Evolutionary conservation across 2,329 filamentous ascomycete species (phyloP), one percentile per base, ranked within the genome.

Genomic region (Penicillium sp.): DNA sequence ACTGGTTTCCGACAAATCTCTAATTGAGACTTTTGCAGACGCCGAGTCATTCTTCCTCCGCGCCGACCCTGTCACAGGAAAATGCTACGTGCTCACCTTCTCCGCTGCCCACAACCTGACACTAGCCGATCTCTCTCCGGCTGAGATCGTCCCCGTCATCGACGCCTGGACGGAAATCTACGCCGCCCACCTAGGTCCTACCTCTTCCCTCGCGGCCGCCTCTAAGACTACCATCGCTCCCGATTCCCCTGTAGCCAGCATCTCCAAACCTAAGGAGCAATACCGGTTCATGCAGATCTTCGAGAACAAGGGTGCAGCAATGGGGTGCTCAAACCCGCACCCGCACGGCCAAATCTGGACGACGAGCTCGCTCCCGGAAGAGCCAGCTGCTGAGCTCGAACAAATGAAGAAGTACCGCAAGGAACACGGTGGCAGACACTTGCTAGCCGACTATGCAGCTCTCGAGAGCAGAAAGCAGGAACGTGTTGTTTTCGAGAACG

Each of bases 261-360:
- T 85, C 19, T 69, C 79, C 7, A 79, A 80, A 30, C 90, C 92
- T 5, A 87, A 84, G 56, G 86, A 91, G 57, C 92, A 96, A 78
- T 92, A 96, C 71, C 88, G 91, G 58, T 98, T 96, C 80, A 97
- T 99, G 93, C 95, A 99, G 76, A 98, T 99, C 67, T 99, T 99
- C 66, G 95, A 99, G 81, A 99, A 99, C 83, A 99, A 99, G 80
- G 95, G 95, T 56, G 88, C 91, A 1, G 92, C 94, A 11, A 99
- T 99, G 95, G 95, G 95, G 56, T 99, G 95, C 82, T 98, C 94
- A 1, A 99, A 99, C 76, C 95, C 95, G 0, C 95, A 99, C 76
- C 95, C 95, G 0, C 95, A 99, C 79, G 94, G 95, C 62, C 95
- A 99, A 77, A 85, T 97, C 65, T 99, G 95, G 95, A 95, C 92